Percentiles rank a stretch among this genome's conserved stretches.
These are phyloP conservation scores for Trichosporon sp. DNA, from an alignment of 1,284 basidiomycete genomes.

Conservation along the genomic window DNA sequence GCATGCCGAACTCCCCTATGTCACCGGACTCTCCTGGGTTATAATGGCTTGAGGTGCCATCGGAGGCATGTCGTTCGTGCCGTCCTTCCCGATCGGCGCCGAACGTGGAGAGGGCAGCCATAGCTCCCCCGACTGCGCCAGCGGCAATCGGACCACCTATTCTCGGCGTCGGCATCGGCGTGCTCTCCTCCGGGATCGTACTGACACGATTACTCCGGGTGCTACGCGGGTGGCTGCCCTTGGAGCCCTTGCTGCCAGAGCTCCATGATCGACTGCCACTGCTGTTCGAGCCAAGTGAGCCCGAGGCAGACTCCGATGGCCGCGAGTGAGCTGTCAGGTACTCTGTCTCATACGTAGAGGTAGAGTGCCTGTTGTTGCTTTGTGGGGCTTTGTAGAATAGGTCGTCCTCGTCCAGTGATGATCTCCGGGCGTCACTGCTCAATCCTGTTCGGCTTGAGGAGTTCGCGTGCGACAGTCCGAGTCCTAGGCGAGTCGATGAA, in stretches of 20 bases:
- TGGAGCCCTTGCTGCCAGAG: slow-evolving; percentile 9
- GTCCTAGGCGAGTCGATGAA: neutral
- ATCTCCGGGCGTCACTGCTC: neutral
- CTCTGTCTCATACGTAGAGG: neutral
- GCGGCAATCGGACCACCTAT: neutral
- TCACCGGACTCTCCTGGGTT: slow-evolving; percentile 14
- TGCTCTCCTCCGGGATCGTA: slow-evolving; percentile 13
- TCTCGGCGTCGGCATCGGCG: neutral
- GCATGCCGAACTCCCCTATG: slow-evolving; percentile 14
- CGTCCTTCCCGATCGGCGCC: neutral
- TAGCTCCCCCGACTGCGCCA: neutral
- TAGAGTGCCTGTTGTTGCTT: neutral
- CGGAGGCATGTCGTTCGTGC: neutral
- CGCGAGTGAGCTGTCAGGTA: slow-evolving; percentile 12
- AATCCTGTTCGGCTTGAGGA: slow-evolving; percentile 9
- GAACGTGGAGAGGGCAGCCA: too few species aligned
- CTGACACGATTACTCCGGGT: slow-evolving; percentile 4
- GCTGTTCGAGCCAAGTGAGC: slow-evolving; percentile 3
- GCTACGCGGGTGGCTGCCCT: slow-evolving; percentile 5
- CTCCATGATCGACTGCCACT: slow-evolving; percentile 2
- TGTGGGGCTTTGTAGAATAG: slow-evolving; percentile 13
- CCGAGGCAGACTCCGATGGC: neutral
- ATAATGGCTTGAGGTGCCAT: slow-evolving; percentile 3
- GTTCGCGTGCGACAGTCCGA: neutral
- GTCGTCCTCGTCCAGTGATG: slow-evolving; percentile 13